Percentiles rank a stretch among this genome's conserved stretches.
Evolutionary conservation across 2,329 filamentous ascomycete genomes (phyloP).

Genomic region (Pyricularia sp.): DNA sequence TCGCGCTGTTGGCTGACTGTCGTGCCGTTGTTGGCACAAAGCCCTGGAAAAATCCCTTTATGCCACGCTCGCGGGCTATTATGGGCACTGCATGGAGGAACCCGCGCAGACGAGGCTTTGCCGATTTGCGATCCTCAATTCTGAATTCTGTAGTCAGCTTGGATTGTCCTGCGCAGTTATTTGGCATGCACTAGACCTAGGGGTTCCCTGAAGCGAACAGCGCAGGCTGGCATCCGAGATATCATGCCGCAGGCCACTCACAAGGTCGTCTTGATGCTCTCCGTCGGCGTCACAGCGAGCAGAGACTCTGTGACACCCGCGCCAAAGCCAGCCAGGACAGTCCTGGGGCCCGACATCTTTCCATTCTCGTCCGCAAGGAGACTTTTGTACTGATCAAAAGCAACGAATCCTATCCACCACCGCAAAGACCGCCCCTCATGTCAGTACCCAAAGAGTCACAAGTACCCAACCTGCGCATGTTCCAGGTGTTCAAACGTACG

Average conservation of each 20-base stretch:
- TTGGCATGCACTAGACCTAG: too few relatives aligned
- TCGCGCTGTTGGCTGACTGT: conserved; percentile 90
- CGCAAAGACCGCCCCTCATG: neutral
- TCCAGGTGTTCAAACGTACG: conserved; percentile 42
- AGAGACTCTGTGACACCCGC: conserved; percentile 91
- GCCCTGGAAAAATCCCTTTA: conserved; percentile 93
- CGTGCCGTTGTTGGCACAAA: conserved; percentile 91
- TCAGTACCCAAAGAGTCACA: neutral
- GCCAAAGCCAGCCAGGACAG: conserved; percentile 87
- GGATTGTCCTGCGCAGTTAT: neutral
- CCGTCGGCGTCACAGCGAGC: conserved; percentile 89
- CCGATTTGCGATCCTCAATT: conserved; percentile 87
- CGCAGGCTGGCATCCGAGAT: neutral
- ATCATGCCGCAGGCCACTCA: conserved; percentile 21
- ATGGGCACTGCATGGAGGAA: conserved; percentile 85
- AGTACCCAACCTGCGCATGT: neutral
- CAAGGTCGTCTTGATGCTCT: conserved; percentile 97
- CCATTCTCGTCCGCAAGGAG: conserved; percentile 75
- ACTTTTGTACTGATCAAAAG: conserved; percentile 89
- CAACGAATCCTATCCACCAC: conserved; percentile 62
- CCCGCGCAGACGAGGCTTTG: conserved; percentile 78
- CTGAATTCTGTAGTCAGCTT: conserved; percentile 27
- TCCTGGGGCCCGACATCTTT: conserved; percentile 81
- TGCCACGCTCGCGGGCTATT: conserved; percentile 78
- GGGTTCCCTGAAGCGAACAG: neutral